Evolutionary conservation across 345 rosid genomes (phyloP).

Genomic region (Cardamine occulta): DNA sequence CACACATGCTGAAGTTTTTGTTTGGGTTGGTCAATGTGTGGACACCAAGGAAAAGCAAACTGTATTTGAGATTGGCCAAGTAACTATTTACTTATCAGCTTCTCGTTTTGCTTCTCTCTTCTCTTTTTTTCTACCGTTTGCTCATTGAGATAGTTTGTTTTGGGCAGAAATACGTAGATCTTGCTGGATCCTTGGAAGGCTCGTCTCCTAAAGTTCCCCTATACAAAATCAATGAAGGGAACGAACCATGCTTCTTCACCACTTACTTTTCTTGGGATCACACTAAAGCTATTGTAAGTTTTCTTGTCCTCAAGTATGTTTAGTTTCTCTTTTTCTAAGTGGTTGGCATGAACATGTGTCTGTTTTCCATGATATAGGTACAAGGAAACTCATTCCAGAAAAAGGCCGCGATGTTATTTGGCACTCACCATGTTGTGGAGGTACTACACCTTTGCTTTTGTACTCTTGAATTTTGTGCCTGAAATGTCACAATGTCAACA

Average conservation of each 20-base stretch:
- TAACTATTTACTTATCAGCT: constrained; percentile 37
- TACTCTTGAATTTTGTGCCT: constrained; percentile 3
- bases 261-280: constrained; percentile 90
- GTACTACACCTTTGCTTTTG: constrained; percentile 43
- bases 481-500: not conserved
- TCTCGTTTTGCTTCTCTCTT: constrained; percentile 5
- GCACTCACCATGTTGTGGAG: constrained; percentile 73
- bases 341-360: not conserved
- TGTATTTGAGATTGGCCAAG: constrained; percentile 94
- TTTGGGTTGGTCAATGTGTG: constrained; percentile 92
- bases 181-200: constrained; percentile 83
- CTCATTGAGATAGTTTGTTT: constrained; percentile 33
- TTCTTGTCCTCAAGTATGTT: constrained; percentile 10
- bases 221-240: constrained; percentile 93
- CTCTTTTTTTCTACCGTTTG: constrained; percentile 16
- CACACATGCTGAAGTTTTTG: constrained; percentile 92
- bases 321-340: not conserved
- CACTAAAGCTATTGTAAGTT: constrained; percentile 72
- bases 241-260: constrained; percentile 94
- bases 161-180: constrained; percentile 75
- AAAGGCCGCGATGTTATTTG: constrained; percentile 84
- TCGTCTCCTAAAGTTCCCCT: constrained; percentile 82
- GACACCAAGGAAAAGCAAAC: constrained; percentile 88
- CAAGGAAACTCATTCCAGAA: constrained; percentile 98
- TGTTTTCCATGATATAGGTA: constrained; percentile 52